A percentile compares a stretch with the other conserved stretches of the same genome.
These are phyloP conservation scores for Panicum virgatum DNA, from an alignment of 202 grass and related monocot species.

Conservation along the genomic window DNA sequence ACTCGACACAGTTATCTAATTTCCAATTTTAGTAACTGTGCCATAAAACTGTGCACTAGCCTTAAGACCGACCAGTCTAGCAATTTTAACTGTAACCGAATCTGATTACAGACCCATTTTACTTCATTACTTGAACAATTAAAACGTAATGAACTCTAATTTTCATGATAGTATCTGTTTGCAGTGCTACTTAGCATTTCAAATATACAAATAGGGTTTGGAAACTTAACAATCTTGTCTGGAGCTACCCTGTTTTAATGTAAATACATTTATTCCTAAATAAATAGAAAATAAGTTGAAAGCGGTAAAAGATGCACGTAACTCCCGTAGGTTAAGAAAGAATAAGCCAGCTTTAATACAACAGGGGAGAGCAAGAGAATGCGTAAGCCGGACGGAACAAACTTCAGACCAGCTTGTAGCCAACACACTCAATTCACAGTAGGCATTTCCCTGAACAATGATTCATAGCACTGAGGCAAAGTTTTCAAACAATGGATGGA, in stretches of 20 bases:
- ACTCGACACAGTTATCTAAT: too few species aligned
- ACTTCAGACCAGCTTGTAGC: neutral
- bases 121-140: neutral
- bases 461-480: neutral
- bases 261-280: neutral
- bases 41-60: too few species aligned
- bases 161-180: neutral
- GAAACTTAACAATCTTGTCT: neutral
- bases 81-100: too few species aligned
- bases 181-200: neutral
- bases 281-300: too few species aligned
- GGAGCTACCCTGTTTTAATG: neutral
- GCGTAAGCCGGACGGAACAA: neutral
- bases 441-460: neutral
- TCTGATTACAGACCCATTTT: neutral
- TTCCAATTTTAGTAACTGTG: too few species aligned
- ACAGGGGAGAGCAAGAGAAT: neutral
- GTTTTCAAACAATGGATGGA: slow-evolving; percentile 9
- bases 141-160: neutral
- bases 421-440: neutral
- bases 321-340: neutral
- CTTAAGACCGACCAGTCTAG: too few species aligned
- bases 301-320: neutral
- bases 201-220: neutral
- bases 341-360: neutral